phyloP scores from a whole-genome alignment of 768 basidiomycete genomes.

The Mycena kentingensis region DNA sequence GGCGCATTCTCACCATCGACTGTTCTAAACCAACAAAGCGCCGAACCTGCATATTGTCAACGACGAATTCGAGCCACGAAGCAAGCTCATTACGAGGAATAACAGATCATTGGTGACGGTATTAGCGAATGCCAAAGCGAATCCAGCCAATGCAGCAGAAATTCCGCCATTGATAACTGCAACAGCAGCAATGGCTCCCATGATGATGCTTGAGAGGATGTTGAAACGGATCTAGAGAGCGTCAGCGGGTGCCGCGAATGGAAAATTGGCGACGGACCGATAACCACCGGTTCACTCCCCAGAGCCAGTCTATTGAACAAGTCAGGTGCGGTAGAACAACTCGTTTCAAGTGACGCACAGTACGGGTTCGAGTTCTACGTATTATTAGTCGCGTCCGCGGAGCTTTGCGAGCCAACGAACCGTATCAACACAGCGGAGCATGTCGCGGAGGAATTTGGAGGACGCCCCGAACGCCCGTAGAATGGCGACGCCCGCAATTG shows the following conservation, averaged over 20 bases:
- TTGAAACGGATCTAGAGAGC: slow-evolving; percentile 64
- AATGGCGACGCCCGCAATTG: slow-evolving; percentile 70
- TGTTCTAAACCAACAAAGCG: slow-evolving; percentile 89
- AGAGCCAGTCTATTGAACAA: too few relatives aligned
- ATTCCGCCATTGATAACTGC: slow-evolving; percentile 70
- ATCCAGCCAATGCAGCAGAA: slow-evolving; percentile 81
- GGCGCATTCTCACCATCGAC: slow-evolving; percentile 65
- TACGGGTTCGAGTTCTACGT: slow-evolving; percentile 63
- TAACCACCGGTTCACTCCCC: slow-evolving; percentile 93
- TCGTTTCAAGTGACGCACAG: too few relatives aligned
- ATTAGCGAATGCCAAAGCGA: slow-evolving; percentile 82
- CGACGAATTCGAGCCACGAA: not conserved
- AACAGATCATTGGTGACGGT: slow-evolving; percentile 73
- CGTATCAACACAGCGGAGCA: slow-evolving; percentile 81
- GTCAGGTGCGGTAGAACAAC: too few relatives aligned
- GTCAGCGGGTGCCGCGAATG: not conserved
- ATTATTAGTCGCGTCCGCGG: slow-evolving; percentile 2
- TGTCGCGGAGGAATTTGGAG: slow-evolving; percentile 82
- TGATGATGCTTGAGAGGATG: slow-evolving; percentile 67
- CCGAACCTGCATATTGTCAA: slow-evolving; percentile 47
- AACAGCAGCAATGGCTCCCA: slow-evolving; percentile 72
- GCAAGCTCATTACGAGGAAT: slow-evolving; percentile 50
- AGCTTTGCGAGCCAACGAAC: slow-evolving; percentile 40
- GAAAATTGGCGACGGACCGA: slow-evolving; percentile 42
- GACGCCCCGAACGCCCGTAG: slow-evolving; percentile 87